These are phyloP conservation scores for Amylocarpus encephaloides DNA, from an alignment of 2,329 filamentous ascomycete species.

Conservation along the genomic window DNA sequence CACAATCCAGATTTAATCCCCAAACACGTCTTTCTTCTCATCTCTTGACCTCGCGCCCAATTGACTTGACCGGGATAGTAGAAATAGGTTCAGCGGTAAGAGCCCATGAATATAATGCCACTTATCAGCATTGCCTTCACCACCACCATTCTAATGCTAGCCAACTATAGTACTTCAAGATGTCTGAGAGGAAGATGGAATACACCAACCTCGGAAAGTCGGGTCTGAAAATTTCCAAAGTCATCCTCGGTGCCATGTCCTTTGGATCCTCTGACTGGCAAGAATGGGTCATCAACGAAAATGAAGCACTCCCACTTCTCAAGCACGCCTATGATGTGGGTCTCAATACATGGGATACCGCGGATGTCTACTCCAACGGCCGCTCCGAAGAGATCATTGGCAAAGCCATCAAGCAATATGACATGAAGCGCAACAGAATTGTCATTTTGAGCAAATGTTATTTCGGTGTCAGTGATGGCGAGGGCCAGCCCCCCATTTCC, in stretches of 20 bases:
- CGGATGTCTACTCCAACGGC: slow-evolving; percentile 46
- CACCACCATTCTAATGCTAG: background rate
- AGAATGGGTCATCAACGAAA: slow-evolving; percentile 41
- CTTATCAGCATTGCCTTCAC: too few species aligned
- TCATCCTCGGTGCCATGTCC: slow-evolving; percentile 46
- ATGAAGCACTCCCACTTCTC: slow-evolving; percentile 42
- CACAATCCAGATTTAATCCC: too few species aligned
- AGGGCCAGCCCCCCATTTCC: slow-evolving; percentile 31
- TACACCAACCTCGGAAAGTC: slow-evolving; percentile 35
- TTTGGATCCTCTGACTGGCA: slow-evolving; percentile 42
- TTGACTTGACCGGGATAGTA: too few species aligned
- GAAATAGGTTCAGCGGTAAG: too few species aligned
- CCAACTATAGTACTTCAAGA: background rate
- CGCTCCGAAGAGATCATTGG: slow-evolving; percentile 30
- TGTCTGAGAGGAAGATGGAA: slow-evolving; percentile 6
- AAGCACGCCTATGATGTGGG: slow-evolving; percentile 45
- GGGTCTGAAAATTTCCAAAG: slow-evolving; percentile 45
- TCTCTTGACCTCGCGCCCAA: too few species aligned
- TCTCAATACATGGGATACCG: slow-evolving; percentile 47
- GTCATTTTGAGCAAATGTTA: slow-evolving; percentile 60
- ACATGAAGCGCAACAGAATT: slow-evolving; percentile 57
- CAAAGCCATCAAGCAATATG: slow-evolving; percentile 57
- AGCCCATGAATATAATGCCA: too few species aligned
- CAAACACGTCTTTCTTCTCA: too few species aligned
- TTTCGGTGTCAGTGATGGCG: slow-evolving; percentile 36